Conservation (phyloP, 139 green algal species). For the Chlamydomonas eustigma region DNA sequence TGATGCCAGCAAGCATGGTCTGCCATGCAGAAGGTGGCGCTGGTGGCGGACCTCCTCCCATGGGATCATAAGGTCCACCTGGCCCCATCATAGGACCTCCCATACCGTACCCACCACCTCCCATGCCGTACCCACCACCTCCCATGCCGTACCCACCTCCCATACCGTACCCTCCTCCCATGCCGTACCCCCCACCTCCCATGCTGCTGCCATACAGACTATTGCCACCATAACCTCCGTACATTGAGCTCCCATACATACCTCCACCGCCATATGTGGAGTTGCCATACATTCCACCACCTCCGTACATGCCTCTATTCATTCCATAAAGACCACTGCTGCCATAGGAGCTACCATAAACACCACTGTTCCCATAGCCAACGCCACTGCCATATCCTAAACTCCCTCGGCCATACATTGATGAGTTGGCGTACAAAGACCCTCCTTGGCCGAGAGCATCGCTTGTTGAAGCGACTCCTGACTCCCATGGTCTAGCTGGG, state of each 20-base stretch:
- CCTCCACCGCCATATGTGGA: conserved; percentile 18
- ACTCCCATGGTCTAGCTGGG: conserved; percentile 1
- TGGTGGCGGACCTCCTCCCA: conserved; percentile 29
- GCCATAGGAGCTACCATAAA: conserved; percentile 14
- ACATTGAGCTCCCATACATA: conserved; percentile 18
- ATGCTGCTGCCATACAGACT: conserved; percentile 31
- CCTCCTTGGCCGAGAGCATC: neutral
- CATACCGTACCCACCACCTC: conserved; percentile 37
- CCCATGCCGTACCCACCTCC: conserved; percentile 34
- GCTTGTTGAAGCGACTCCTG: neutral
- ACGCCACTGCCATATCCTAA: neutral
- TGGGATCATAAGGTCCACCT: conserved; percentile 34
- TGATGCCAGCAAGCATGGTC: conserved; percentile 61
- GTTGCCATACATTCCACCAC: conserved; percentile 14
- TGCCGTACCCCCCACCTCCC: conserved; percentile 36
- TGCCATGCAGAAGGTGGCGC: conserved; percentile 68
- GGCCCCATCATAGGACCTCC: conserved; percentile 17
- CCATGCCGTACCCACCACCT: conserved; percentile 27
- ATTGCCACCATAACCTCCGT: neutral
- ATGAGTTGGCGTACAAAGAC: neutral
- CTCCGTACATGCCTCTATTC: conserved; percentile 10
- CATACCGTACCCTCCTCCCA: conserved; percentile 31
- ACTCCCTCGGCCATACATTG: neutral
- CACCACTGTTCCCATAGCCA: neutral
- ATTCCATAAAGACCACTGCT: neutral